Base-by-base conservation (phyloP, 202 grass and related monocot genomes). In the Brachypodium distachyon region DNA sequence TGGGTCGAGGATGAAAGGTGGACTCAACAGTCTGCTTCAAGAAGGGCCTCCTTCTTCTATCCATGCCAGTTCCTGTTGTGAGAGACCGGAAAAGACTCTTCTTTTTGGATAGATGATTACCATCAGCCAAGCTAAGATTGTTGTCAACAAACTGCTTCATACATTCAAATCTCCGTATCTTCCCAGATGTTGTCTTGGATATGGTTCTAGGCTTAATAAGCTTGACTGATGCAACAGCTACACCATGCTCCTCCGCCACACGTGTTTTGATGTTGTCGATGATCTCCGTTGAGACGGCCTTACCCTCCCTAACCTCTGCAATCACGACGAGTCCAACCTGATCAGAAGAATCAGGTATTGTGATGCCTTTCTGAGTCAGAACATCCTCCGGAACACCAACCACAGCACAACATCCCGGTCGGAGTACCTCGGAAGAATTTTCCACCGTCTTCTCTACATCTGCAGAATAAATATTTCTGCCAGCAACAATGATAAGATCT, bases 391-490 rank as follows among this genome's bases (percentile, higher is more conserved):
- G 53, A 47, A 92, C 67, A 70, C 90, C 90, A 63, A 92, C 63
- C 55, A 92, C 90, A 69, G 90, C 90, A 86, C 90, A 92, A 59
- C 90, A 86, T 9, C 90, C 90, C 1, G 86, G 86, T 38, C 90
- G 86, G 50, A 92, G 64, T 9, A 74, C 54, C 58, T 81, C 76
- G 9, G 90, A 92, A 73, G 86, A 89, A 81, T 81, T 74, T 74
- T 92, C 90, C 29, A 92, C 86, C 6, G 90, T 92, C 80, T 89
- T 92, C 74, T 92, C 90, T 31, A 92, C 83, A 74, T 92, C 86
- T 25, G 83, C 80, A 66, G 90, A 89, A 80, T 92, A 92, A 52
- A 92, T 86, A 69, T 92, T 92, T 86, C 83, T 92, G 41, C 90
- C 90, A 65, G 90, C 80, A 84, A 92, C 80, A 70, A 92, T 92